Evolutionary conservation across 1,284 basidiomycete genomes (phyloP).

Genomic region (Cyathus pygmaeus): DNA sequence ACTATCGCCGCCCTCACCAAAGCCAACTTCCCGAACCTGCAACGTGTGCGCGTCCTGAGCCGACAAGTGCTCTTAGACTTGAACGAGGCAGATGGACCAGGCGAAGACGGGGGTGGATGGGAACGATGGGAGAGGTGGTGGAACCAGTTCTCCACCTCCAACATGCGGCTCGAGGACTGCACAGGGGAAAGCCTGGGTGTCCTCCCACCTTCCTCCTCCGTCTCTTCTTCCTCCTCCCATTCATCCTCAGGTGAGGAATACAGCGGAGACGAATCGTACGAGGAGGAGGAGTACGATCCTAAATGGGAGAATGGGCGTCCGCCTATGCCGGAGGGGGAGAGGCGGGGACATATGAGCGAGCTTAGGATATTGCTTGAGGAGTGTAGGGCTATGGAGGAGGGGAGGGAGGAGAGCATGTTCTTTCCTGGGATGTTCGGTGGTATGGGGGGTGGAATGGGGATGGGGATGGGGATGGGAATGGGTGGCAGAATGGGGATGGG

Average conservation of each 20-base stretch:
- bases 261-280: slow-evolving; percentile 39
- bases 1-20: slow-evolving; percentile 67
- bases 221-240: too few species aligned
- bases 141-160: slow-evolving; percentile 55
- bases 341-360: slow-evolving; percentile 27
- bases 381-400: slow-evolving; percentile 42
- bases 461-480: slow-evolving; percentile 14
- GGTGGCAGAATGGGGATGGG: background rate
- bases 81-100: slow-evolving; percentile 58
- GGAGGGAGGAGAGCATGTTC: slow-evolving; percentile 36
- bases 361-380: slow-evolving; percentile 42
- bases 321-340: slow-evolving; percentile 19
- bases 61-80: slow-evolving; percentile 64
- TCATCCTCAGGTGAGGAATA: slow-evolving; percentile 43
- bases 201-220: slow-evolving; percentile 49
- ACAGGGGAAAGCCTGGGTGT: slow-evolving; percentile 68
- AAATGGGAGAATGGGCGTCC: slow-evolving; percentile 23
- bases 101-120: slow-evolving; percentile 52
- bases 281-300: slow-evolving; percentile 46
- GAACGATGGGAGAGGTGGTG: slow-evolving; percentile 80
- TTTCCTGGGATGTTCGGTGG: slow-evolving; percentile 16
- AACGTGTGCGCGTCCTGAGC: slow-evolving; percentile 66
- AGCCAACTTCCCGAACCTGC: slow-evolving; percentile 67
- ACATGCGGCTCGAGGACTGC: slow-evolving; percentile 72
- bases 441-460: slow-evolving; percentile 3